phyloP scores from a whole-genome alignment of 1,284 basidiomycete species.

The Ceratobasidium theobromae region DNA sequence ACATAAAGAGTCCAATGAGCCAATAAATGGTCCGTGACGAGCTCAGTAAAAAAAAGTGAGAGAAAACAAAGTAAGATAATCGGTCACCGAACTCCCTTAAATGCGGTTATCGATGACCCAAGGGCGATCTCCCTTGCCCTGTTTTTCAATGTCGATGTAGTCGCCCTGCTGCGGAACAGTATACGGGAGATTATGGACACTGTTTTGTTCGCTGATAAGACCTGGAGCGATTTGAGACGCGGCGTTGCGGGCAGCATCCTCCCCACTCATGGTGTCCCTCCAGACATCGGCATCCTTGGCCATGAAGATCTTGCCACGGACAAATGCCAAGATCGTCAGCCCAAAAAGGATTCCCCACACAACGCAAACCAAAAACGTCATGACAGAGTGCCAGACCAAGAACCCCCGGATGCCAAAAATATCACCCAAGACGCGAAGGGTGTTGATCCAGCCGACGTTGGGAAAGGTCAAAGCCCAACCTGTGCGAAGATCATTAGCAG shows the following conservation, averaged over 20 bases:
- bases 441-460: constrained; percentile 35
- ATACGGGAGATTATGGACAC: constrained; percentile 22
- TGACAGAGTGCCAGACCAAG: constrained; percentile 28
- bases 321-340: constrained; percentile 20
- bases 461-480: constrained; percentile 36
- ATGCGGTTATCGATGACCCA: constrained; percentile 27
- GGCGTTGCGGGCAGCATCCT: constrained; percentile 25
- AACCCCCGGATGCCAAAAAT: constrained; percentile 29
- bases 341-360: constrained; percentile 26
- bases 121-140: constrained; percentile 19
- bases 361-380: constrained; percentile 30
- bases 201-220: constrained; percentile 21
- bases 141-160: constrained; percentile 27
- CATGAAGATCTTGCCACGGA: constrained; percentile 29
- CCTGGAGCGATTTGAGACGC: constrained; percentile 14
- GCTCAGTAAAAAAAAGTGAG: constrained; percentile 11
- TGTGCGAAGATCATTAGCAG: not conserved
- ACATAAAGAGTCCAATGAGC: constrained; percentile 30
- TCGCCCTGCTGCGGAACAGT: not conserved
- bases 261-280: constrained; percentile 28
- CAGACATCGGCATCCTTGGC: constrained; percentile 27
- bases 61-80: constrained; percentile 2
- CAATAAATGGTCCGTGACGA: constrained; percentile 31
- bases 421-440: constrained; percentile 34
- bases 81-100: not conserved